Percentiles rank a stretch among this genome's conserved stretches.
phyloP scores from a whole-genome alignment of 192 early-diverging fungal genomes.

The Backusella luteola region DNA sequence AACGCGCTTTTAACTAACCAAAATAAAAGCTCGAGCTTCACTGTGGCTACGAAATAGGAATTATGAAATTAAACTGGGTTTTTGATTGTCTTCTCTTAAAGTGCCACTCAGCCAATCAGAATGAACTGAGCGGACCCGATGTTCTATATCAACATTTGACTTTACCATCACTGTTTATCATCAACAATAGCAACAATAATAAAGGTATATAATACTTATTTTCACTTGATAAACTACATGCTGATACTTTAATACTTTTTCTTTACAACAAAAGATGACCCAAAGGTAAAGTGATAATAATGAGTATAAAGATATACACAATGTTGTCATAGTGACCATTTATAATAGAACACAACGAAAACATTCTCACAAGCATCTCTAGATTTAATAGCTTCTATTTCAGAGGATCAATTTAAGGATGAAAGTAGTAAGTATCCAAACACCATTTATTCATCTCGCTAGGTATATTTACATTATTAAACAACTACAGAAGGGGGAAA shows the following conservation, averaged over 20 bases:
- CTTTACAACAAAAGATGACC: neutral
- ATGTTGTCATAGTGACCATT: neutral
- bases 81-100: neutral
- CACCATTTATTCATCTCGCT: too few relatives aligned
- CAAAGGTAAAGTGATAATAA: neutral
- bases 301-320: neutral
- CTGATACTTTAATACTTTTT: neutral
- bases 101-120: neutral
- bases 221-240: neutral
- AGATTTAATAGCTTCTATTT: neutral
- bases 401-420: neutral
- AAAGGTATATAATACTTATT: neutral
- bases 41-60: neutral
- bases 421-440: neutral
- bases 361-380: neutral
- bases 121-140: neutral
- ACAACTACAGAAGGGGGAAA: neutral
- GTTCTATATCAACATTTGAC: neutral
- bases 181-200: neutral
- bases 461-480: neutral
- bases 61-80: neutral
- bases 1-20: neutral
- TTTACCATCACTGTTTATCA: neutral
- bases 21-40: neutral
- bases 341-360: neutral